These are phyloP conservation scores for Chlamydomonas reinhardtii DNA, from an alignment of 163 green algal genomes.

Conservation along the genomic window DNA sequence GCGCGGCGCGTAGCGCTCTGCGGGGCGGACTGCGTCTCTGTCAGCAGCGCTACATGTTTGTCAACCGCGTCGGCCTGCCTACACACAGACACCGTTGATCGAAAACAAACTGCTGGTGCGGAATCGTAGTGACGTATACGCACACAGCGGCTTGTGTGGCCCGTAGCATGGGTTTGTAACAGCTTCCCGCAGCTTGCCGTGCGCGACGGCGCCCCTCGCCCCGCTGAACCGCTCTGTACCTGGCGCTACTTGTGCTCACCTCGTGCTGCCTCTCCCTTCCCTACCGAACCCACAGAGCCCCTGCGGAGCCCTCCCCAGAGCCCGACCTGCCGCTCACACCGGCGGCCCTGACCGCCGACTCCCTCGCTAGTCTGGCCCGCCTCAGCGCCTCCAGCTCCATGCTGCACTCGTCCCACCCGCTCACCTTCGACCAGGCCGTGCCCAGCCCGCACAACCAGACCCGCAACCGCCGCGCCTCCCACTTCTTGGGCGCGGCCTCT, in stretches of 20 bases:
- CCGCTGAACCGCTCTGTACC: too few species aligned
- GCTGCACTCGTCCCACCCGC: constrained; percentile 26
- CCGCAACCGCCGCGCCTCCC: neutral
- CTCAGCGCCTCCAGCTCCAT: constrained; percentile 6
- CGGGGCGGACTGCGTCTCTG: neutral
- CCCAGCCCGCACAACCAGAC: neutral
- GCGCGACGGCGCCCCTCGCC: too few species aligned
- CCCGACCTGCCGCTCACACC: constrained; percentile 18
- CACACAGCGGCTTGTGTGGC: too few species aligned
- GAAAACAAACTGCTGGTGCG: neutral
- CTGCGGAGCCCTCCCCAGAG: neutral
- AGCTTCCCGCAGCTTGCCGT: neutral
- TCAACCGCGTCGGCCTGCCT: neutral
- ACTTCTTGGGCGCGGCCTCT: too few species aligned
- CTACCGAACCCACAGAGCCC: neutral
- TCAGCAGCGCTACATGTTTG: neutral
- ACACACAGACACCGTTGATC: too few species aligned
- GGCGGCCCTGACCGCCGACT: constrained; percentile 33
- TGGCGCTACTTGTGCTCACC: too few species aligned
- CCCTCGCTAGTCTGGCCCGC: constrained; percentile 25
- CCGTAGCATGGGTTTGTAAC: neutral
- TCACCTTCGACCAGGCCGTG: neutral
- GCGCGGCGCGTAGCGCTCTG: neutral
- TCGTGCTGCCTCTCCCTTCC: neutral
- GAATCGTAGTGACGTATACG: neutral